Conservation (phyloP, 768 basidiomycete species). For the Lactarius vividus region DNA sequence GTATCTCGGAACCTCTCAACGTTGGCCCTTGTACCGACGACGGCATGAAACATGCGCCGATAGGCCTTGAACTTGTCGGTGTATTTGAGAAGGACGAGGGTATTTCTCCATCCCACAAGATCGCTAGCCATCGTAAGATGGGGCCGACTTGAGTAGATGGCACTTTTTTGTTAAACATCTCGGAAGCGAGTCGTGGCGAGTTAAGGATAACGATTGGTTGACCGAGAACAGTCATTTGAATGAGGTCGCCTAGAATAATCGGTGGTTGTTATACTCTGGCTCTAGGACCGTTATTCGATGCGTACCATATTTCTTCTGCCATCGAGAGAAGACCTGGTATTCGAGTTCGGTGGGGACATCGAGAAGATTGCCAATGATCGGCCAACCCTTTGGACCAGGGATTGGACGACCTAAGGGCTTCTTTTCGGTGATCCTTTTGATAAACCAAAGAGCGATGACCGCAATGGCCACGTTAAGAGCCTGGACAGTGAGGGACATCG, state of each 20-base stretch:
- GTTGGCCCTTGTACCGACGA: slow-evolving; percentile 25
- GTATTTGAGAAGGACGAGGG: slow-evolving; percentile 28
- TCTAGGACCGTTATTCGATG: background rate
- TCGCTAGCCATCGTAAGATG: slow-evolving; percentile 28
- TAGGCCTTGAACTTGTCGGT: slow-evolving; percentile 28
- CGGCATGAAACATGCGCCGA: slow-evolving; percentile 25
- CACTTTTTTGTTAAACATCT: slow-evolving; percentile 32
- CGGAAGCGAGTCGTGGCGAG: slow-evolving; percentile 25
- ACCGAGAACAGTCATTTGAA: slow-evolving; percentile 30
- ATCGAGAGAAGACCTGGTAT: slow-evolving; percentile 22
- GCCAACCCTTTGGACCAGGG: slow-evolving; percentile 25
- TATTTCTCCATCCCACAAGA: slow-evolving; percentile 28
- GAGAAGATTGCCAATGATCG: slow-evolving; percentile 28
- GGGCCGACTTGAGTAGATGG: slow-evolving; percentile 30
- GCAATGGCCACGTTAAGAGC: slow-evolving; percentile 12
- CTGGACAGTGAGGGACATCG: background rate
- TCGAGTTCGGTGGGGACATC: slow-evolving; percentile 25
- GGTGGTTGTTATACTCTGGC: background rate
- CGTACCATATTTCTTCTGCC: slow-evolving; percentile 27
- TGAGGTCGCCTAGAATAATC: slow-evolving; percentile 28
- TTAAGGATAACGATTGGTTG: slow-evolving; percentile 31
- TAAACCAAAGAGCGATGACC: slow-evolving; percentile 17
- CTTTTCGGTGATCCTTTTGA: slow-evolving; percentile 21
- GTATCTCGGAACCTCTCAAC: slow-evolving; percentile 26
- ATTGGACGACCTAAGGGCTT: slow-evolving; percentile 20